These are phyloP conservation scores for Russula olivacea DNA, from an alignment of 768 basidiomycete genomes.

Conservation along the genomic window DNA sequence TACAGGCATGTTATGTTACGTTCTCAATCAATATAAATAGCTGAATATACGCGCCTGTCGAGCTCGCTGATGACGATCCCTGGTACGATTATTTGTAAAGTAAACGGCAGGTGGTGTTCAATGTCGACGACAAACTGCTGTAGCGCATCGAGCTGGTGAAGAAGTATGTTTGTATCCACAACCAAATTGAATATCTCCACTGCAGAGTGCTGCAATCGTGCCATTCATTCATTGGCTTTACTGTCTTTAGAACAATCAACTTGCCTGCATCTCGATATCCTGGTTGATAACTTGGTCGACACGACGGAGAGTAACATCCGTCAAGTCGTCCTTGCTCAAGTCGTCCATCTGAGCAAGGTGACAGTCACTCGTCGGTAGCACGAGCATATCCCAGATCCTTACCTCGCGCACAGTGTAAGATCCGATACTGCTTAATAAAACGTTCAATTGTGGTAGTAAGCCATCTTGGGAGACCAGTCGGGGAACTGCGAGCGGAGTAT, in stretches of 20 bases:
- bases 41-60: conserved; percentile 47
- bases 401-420: not conserved
- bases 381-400: not conserved
- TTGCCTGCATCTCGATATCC: conserved; percentile 72
- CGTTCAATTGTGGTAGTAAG: not conserved
- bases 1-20: not conserved
- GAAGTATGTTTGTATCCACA: conserved; percentile 73
- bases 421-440: not conserved
- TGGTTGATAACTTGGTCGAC: conserved; percentile 53
- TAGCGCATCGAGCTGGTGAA: conserved; percentile 60
- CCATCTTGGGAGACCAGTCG: not conserved
- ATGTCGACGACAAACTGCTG: conserved; percentile 60
- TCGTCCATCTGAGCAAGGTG: not conserved
- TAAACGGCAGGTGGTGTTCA: conserved; percentile 43
- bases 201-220: conserved; percentile 2
- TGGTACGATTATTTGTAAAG: conserved; percentile 57
- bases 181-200: conserved; percentile 44
- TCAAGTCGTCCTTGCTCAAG: conserved; percentile 3
- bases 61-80: conserved; percentile 73
- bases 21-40: not conserved
- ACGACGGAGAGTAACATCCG: conserved; percentile 42
- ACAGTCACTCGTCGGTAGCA: not conserved
- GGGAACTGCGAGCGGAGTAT: not conserved
- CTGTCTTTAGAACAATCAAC: not conserved
- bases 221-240: not conserved